These are phyloP conservation scores for Floccularia luteovirens DNA, from an alignment of 768 basidiomycete species.

Conservation along the genomic window DNA sequence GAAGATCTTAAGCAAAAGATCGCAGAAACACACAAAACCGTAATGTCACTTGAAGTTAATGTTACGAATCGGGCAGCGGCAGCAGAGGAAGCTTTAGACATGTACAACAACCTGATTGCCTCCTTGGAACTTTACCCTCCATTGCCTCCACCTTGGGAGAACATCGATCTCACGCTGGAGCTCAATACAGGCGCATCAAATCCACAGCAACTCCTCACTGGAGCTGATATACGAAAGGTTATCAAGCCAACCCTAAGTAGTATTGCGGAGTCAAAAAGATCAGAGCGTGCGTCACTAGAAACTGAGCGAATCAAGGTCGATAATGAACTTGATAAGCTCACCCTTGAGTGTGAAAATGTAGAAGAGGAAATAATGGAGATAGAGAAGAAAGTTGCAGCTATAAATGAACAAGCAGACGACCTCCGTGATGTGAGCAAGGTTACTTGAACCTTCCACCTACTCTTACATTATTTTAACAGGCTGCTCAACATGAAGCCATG, in stretches of 20 bases:
- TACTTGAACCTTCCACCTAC: not conserved
- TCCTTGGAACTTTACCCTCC: constrained; percentile 73
- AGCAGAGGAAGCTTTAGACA: constrained; percentile 76
- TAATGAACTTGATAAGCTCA: constrained; percentile 74
- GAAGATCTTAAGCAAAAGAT: constrained; percentile 75
- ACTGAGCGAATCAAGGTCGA: constrained; percentile 76
- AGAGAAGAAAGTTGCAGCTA: constrained; percentile 61
- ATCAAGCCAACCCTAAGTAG: constrained; percentile 72
- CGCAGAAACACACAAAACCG: constrained; percentile 59
- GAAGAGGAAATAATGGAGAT: constrained; percentile 71
- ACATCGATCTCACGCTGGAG: constrained; percentile 73
- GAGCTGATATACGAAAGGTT: constrained; percentile 61
- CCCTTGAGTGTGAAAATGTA: constrained; percentile 70
- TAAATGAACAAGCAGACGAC: constrained; percentile 75
- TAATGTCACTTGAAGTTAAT: constrained; percentile 79
- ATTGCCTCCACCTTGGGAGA: constrained; percentile 60
- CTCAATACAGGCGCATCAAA: constrained; percentile 73
- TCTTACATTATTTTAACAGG: constrained; percentile 24
- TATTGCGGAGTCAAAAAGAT: constrained; percentile 65
- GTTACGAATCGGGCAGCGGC: constrained; percentile 72
- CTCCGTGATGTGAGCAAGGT: constrained; percentile 56
- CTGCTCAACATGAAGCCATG: constrained; percentile 59
- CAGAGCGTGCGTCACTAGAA: constrained; percentile 62
- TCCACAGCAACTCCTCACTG: constrained; percentile 58
- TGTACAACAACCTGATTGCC: constrained; percentile 70